Base-by-base conservation (phyloP, 1,284 basidiomycete genomes). In the Coniferiporia weirii region DNA sequence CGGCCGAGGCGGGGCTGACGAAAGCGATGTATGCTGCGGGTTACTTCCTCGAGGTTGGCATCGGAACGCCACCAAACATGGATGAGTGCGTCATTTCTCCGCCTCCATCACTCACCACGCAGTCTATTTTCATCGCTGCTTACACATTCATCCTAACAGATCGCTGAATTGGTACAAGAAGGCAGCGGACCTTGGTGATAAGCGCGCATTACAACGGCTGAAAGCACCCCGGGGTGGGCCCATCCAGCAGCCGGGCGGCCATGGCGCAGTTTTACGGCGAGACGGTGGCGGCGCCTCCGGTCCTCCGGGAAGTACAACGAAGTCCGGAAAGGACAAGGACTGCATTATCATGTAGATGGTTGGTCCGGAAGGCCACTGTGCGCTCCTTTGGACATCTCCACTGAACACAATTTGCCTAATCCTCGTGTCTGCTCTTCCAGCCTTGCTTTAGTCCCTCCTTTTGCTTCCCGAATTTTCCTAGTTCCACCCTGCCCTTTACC, bases 11-110 rank as follows among this genome's bases (percentile, higher is more conserved):
- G n/a, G 93, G 92, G 1, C 79, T 97, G 4, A 81, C 84, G 5
- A 97, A 98, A 72, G 95, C 95, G 4, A 91, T 95, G 85, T 99
- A 99, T 67, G 95, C 96, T 13, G 88, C 96, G 0, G 96, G 96
- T 4, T 99, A 99, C 77, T 99, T 99, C 72, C 84, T 90, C 61
- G 96, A 99, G 76, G 91, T 94, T 40, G 93, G 93, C 47, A 91
- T 95, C 61, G 93, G 93, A 54, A 91, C 88, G 48, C 72, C 81
- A 52, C 79, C 84, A 19, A 84, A 84, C 70, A 77, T 83, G 65
- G 72, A 78, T 61, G 85, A 90, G 87, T 91, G 68, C 68, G 86
- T 79, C 49, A 54, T 34, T 48, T 38, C 32, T 46, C 32, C 17
- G 32, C 51, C 0, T 36, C 32, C 5, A 15, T 40, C 32, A 15